Base-by-base conservation (phyloP, 2,329 filamentous ascomycete genomes). In the Akanthomyces uredinophilus region DNA sequence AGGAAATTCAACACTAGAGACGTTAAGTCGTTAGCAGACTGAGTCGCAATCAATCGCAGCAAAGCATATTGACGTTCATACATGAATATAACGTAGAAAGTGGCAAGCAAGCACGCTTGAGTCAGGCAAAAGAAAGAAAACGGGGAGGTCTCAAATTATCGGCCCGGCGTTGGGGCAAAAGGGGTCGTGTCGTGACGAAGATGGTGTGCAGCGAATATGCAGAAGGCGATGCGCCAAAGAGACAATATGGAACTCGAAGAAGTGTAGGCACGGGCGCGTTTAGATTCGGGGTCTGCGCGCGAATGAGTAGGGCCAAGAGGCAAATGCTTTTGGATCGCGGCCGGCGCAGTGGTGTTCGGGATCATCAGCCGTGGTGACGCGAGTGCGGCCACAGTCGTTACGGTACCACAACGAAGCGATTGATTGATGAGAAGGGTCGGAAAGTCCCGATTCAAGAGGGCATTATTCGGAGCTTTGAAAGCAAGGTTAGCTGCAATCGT, bases 71-170 rank as follows among this genome's bases (percentile, higher is more conserved):
- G 29, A n/a, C 3, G 14, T 54, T 61, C 58, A 47, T 61, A 39
- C 50, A 37, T n/a, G 22, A 10, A 20, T 43, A 46, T 49, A 47
- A 46, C 24, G 27, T 16, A 35, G n/a, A 8, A 29, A 22, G 20
- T 47, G 41, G 43, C 16, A 22, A 32, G 47, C 11, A 60, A 47
- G 57, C 47, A 60, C 57, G 11, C 37, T 46, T 53, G 58, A 54
- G 35, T 60, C 44, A 50, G 44, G 35, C 46, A 32, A 44, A 50
- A 60, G 41, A 27, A 54, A 54, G 8, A 20, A 53, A 13, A 46
- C 32, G 43, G 27, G n/a, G n/a, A 54, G 18, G 58, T 61, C 41
- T 61, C 50, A 61, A 50, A 61, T 13, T 20, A 11, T 54, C 50
- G 41, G 41, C 18, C 20, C 57, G 47, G 47, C 37, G 54, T 20